Evolutionary conservation across 2,329 filamentous ascomycete genomes (phyloP).

Genomic region (Dichotomopilus funicola): DNA sequence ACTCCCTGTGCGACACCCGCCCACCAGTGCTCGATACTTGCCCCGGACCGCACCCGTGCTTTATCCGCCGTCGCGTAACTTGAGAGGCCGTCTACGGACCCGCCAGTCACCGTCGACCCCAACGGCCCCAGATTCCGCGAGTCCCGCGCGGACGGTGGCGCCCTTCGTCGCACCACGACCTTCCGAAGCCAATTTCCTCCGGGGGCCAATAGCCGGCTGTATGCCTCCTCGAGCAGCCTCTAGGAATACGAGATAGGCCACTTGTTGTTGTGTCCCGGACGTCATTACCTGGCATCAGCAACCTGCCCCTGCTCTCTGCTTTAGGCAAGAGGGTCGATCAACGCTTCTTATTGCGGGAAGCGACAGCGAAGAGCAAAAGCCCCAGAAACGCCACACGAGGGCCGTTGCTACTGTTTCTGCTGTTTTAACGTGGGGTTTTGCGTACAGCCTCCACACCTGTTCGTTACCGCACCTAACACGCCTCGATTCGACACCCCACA

Average conservation of each 20-base stretch:
- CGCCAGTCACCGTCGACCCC: slow-evolving; percentile 12
- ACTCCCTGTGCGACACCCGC: slow-evolving; percentile 20
- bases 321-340: slow-evolving; percentile 18
- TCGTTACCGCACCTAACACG: slow-evolving; percentile 19
- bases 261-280: slow-evolving; percentile 26
- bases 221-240: slow-evolving; percentile 18
- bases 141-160: slow-evolving; percentile 18
- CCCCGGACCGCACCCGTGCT: slow-evolving; percentile 18
- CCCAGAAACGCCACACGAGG: slow-evolving; percentile 7
- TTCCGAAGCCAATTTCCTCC: slow-evolving; percentile 25
- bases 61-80: slow-evolving; percentile 25
- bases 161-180: slow-evolving; percentile 29
- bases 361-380: slow-evolving; percentile 15
- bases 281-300: slow-evolving; percentile 21
- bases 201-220: slow-evolving; percentile 28
- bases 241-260: slow-evolving; percentile 31
- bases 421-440: slow-evolving; percentile 2
- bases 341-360: slow-evolving; percentile 21
- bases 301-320: neutral
- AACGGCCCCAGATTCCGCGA: slow-evolving; percentile 20
- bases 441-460: slow-evolving; percentile 9
- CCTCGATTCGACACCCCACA: slow-evolving; percentile 14
- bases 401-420: slow-evolving; percentile 14
- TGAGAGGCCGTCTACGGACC: slow-evolving; percentile 7
- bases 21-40: slow-evolving; percentile 13